phyloP scores from a whole-genome alignment of 1,284 basidiomycete genomes.

The Sanghuangporus baumii region DNA sequence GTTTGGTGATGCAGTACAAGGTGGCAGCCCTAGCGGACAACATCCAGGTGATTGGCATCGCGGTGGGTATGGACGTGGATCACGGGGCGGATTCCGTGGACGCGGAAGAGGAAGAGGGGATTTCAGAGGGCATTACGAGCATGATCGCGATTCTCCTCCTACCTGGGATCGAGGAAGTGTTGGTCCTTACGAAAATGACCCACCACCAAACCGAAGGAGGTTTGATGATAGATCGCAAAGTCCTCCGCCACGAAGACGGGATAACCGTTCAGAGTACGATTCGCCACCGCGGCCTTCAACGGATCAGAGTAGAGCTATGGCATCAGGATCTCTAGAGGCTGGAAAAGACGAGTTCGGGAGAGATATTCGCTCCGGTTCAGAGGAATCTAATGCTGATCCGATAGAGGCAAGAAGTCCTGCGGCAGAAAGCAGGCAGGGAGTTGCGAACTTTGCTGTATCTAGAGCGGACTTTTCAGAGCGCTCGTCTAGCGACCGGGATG shows the following conservation, averaged over 20 bases:
- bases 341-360: slow-evolving; percentile 78
- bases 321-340: slow-evolving; percentile 25
- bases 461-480: not conserved
- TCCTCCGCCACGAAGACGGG: slow-evolving; percentile 45
- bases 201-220: slow-evolving; percentile 17
- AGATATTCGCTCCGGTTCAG: slow-evolving; percentile 57
- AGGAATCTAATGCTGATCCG: slow-evolving; percentile 28
- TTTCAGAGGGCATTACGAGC: slow-evolving; percentile 1
- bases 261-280: slow-evolving; percentile 45
- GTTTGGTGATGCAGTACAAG: slow-evolving; percentile 35
- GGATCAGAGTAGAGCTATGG: slow-evolving; percentile 22
- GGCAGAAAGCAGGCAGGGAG: not conserved
- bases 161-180: not conserved
- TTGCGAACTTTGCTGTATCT: not conserved
- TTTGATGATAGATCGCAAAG: slow-evolving; percentile 65
- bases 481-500: not conserved
- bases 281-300: slow-evolving; percentile 41
- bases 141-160: not conserved
- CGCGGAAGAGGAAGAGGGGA: slow-evolving; percentile 28
- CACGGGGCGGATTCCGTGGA: slow-evolving; percentile 28
- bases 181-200: not conserved
- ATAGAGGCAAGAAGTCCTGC: slow-evolving; percentile 15
- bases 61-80: slow-evolving; percentile 19
- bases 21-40: not conserved
- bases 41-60: slow-evolving; percentile 20